Evolutionary conservation across 257 asterid species (phyloP).

Genomic region (Ophiorrhiza pumila): DNA sequence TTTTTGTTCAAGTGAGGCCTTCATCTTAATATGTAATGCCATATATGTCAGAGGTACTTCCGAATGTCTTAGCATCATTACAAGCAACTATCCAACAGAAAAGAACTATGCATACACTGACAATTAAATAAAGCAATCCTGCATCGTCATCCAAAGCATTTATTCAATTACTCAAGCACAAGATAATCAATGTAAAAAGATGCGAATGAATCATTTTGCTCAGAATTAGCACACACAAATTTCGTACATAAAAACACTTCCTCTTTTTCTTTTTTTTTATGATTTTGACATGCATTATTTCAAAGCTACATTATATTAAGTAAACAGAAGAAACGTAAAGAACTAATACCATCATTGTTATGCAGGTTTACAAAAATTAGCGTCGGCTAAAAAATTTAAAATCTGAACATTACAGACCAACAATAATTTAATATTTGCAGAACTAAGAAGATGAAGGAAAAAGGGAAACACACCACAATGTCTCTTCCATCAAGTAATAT

Average conservation of each 20-base stretch:
- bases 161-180: not conserved
- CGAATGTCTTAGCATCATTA: too few relatives aligned
- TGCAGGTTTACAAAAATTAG: too few relatives aligned
- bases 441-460: not conserved
- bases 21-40: not conserved
- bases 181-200: not conserved
- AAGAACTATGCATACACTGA: too few relatives aligned
- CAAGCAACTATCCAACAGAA: not conserved
- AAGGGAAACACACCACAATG: constrained; percentile 48
- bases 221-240: not conserved
- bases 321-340: not conserved
- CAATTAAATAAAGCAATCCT: not conserved
- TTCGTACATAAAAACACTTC: not conserved
- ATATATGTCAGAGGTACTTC: not conserved
- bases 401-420: not conserved
- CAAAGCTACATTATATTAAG: not conserved
- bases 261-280: not conserved
- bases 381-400: not conserved
- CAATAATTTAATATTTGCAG: not conserved
- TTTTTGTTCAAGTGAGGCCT: not conserved
- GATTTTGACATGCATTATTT: too few relatives aligned
- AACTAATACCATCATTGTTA: not conserved
- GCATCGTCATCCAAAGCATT: not conserved
- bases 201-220: too few relatives aligned
- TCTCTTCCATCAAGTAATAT: constrained; percentile 84